phyloP scores from a whole-genome alignment of 371 early-diverging fungal species.

The Circinella minor region DNA sequence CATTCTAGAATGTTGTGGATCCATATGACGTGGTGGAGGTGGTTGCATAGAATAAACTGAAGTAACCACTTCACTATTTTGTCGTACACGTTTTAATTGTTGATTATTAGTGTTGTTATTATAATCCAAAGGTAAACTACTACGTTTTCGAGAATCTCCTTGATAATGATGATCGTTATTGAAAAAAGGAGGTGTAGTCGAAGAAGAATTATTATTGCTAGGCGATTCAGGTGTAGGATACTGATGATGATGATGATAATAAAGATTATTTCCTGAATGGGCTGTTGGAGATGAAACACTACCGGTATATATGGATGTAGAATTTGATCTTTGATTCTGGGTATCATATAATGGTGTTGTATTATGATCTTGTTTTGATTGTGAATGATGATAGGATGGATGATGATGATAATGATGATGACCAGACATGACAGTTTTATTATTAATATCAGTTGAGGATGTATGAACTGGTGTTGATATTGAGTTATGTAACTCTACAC shows the following conservation, averaged over 20 bases:
- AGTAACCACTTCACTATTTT: conserved; percentile 1
- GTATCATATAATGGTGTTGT: conserved; percentile 2
- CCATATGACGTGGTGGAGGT: not conserved
- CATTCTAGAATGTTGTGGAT: not conserved
- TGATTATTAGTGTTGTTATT: no score
- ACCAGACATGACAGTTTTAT: no score
- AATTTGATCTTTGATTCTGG: not conserved
- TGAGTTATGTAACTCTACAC: no score
- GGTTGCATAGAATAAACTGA: not conserved
- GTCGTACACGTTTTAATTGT: not conserved
- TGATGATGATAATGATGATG: not conserved
- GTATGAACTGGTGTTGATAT: no score
- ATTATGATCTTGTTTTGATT: not conserved
- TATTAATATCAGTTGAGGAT: no score
- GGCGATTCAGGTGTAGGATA: conserved; percentile 18
- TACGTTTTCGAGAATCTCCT: conserved; percentile 7
- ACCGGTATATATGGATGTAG: not conserved
- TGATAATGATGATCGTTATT: not conserved
- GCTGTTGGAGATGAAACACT: not conserved
- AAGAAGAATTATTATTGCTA: not conserved
- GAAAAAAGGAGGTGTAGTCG: not conserved
- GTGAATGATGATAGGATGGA: not conserved
- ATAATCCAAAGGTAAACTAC: conserved; percentile 10
- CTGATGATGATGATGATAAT: conserved; percentile 6
- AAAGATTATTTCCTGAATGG: not conserved